Conservation (phyloP, 768 basidiomycete genomes). For the Leccinum imitatum region DNA sequence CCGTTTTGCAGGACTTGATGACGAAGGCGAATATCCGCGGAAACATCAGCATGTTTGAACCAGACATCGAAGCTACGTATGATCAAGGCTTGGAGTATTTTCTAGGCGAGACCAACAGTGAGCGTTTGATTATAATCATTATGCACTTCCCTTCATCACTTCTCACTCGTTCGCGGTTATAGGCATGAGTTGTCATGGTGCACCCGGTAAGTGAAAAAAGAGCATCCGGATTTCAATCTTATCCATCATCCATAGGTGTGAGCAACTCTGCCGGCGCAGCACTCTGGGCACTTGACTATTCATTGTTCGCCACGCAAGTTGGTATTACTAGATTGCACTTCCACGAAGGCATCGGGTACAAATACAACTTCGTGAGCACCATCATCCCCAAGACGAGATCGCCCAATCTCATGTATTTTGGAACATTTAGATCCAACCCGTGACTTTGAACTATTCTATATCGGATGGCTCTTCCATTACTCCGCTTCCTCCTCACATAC, state of each 20-base stretch:
- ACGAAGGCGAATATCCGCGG: constrained; percentile 55
- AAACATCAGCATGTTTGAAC: constrained; percentile 50
- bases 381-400: neutral
- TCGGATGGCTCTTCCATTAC: constrained; percentile 52
- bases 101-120: constrained; percentile 63
- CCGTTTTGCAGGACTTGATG: constrained; percentile 63
- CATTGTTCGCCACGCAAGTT: constrained; percentile 55
- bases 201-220: constrained; percentile 21
- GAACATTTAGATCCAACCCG: constrained; percentile 58
- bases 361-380: constrained; percentile 56
- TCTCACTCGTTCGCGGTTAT: constrained; percentile 5
- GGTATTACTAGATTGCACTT: constrained; percentile 57
- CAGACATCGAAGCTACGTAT: constrained; percentile 54
- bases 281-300: constrained; percentile 67
- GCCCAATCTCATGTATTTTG: neutral
- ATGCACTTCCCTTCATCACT: neutral
- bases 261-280: constrained; percentile 72
- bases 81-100: constrained; percentile 52
- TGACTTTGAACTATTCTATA: constrained; percentile 54
- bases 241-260: constrained; percentile 41
- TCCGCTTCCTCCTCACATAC: constrained; percentile 58
- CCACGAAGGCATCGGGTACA: constrained; percentile 69
- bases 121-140: constrained; percentile 31
- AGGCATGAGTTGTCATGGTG: constrained; percentile 40
- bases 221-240: neutral